phyloP scores from a whole-genome alignment of 2,329 filamentous ascomycete species.

The Pseudocercospora ulei region DNA sequence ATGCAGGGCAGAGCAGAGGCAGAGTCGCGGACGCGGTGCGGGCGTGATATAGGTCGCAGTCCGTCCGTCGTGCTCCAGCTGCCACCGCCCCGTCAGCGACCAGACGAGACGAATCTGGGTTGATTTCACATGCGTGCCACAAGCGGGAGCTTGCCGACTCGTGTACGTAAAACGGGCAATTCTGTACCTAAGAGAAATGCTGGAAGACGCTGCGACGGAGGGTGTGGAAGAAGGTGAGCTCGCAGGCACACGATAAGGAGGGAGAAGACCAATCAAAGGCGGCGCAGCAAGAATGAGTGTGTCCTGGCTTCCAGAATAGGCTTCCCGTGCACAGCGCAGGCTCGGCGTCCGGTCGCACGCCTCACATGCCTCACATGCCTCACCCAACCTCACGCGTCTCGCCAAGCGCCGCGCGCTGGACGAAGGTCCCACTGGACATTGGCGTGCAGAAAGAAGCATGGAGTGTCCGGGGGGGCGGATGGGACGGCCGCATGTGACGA shows the following conservation, averaged over 20 bases:
- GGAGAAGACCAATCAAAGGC: neutral
- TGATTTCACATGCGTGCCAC: constrained; percentile 9
- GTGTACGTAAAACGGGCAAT: constrained; percentile 20
- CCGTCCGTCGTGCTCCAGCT: neutral
- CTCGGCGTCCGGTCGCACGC: too few species aligned
- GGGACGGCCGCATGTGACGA: too few species aligned
- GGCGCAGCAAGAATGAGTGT: neutral
- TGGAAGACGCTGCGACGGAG: constrained; percentile 11
- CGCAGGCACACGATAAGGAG: constrained; percentile 11
- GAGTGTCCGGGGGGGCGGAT: too few species aligned
- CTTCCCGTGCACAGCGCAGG: neutral
- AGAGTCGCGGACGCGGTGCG: constrained; percentile 19
- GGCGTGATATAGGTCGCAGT: constrained; percentile 14
- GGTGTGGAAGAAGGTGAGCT: constrained; percentile 7
- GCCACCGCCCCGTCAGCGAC: constrained; percentile 12
- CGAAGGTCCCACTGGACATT: too few species aligned
- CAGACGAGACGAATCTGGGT: constrained; percentile 5
- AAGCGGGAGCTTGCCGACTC: constrained; percentile 10
- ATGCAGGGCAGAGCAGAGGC: too few species aligned
- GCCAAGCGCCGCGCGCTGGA: neutral
- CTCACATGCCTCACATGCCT: constrained; percentile 5
- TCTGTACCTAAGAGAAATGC: constrained; percentile 20
- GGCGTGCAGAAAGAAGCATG: too few species aligned
- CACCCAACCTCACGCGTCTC: too few species aligned
- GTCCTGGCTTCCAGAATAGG: constrained; percentile 3